These are phyloP conservation scores for Amauroascus verrucosus DNA, from an alignment of 2,329 filamentous ascomycete genomes.

Conservation along the genomic window DNA sequence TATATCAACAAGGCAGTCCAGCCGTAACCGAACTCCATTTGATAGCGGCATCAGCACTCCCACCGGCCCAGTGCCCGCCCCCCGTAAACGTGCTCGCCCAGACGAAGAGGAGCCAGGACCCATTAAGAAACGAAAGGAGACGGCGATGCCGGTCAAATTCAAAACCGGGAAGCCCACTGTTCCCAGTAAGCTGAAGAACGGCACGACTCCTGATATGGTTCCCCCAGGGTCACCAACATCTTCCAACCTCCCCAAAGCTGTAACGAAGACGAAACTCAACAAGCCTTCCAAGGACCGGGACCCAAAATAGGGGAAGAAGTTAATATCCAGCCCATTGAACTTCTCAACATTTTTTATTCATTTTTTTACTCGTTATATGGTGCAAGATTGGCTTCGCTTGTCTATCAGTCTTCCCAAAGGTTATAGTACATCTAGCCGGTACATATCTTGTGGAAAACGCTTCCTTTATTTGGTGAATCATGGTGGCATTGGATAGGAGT, in stretches of 20 bases:
- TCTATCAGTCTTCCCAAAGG: background rate
- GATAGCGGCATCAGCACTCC: conserved; percentile 31
- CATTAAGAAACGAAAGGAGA: conserved; percentile 14
- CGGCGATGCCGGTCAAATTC: conserved; percentile 23
- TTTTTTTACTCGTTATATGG: no score
- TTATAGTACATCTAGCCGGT: background rate
- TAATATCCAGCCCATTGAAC: no score
- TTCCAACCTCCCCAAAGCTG: background rate
- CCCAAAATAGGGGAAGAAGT: background rate
- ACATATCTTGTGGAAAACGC: background rate
- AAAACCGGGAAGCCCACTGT: conserved; percentile 29
- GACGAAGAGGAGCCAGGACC: conserved; percentile 13
- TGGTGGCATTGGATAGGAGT: conserved; percentile 2
- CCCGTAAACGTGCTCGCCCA: conserved; percentile 21
- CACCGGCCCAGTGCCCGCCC: background rate
- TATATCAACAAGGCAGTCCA: conserved; percentile 44
- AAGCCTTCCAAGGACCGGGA: conserved; percentile 9
- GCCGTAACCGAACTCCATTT: conserved; percentile 35
- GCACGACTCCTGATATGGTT: conserved; percentile 28
- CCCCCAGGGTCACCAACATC: background rate
- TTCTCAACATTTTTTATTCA: no score
- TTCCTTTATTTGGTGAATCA: background rate
- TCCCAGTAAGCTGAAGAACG: conserved; percentile 35
- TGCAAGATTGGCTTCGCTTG: no score
- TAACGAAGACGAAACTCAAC: conserved; percentile 6